Evolutionary conservation across 805 yeast species (phyloP).

Genomic region (Candida pseudoglaebosa): DNA sequence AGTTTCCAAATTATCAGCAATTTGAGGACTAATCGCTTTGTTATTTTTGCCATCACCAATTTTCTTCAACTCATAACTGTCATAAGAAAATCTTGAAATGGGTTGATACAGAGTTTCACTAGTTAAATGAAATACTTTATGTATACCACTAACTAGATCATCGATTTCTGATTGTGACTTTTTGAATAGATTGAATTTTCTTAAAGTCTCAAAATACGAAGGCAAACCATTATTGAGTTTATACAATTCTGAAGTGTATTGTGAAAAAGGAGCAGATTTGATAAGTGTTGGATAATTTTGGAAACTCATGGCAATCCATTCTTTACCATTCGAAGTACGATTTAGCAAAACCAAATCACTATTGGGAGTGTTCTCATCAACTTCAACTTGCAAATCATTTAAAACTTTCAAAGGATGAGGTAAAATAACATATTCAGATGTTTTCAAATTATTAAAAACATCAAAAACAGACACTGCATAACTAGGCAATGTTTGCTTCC

Average conservation of each 20-base stretch:
- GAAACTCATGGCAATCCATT: constrained; percentile 86
- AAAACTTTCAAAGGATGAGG: constrained; percentile 64
- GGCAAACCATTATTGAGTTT: constrained; percentile 18
- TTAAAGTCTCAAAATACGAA: constrained; percentile 9
- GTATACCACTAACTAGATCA: constrained; percentile 31
- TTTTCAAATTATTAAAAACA: constrained; percentile 39
- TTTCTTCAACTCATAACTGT: constrained; percentile 13
- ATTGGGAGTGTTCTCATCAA: constrained; percentile 16
- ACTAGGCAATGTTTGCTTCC: constrained; percentile 74
- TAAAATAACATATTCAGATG: constrained; percentile 43
- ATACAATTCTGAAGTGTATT: constrained; percentile 45
- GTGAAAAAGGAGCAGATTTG: constrained; percentile 71
- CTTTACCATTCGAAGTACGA: constrained; percentile 58
- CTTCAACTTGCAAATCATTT: constrained; percentile 24
- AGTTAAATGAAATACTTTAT: constrained; percentile 25
- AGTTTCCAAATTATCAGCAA: constrained; percentile 1
- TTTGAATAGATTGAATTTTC: constrained; percentile 15
- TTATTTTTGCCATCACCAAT: constrained; percentile 24
- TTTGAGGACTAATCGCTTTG: constrained; percentile 1
- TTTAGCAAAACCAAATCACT: constrained; percentile 55
- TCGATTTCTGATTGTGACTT: constrained; percentile 20
- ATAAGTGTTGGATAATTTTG: constrained; percentile 76
- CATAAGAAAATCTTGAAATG: constrained; percentile 20
- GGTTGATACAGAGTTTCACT: constrained; percentile 35
- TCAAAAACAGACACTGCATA: constrained; percentile 80